Evolutionary conservation across 2,329 filamentous ascomycete genomes (phyloP).

Genomic region (Colletotrichum plurivorum): DNA sequence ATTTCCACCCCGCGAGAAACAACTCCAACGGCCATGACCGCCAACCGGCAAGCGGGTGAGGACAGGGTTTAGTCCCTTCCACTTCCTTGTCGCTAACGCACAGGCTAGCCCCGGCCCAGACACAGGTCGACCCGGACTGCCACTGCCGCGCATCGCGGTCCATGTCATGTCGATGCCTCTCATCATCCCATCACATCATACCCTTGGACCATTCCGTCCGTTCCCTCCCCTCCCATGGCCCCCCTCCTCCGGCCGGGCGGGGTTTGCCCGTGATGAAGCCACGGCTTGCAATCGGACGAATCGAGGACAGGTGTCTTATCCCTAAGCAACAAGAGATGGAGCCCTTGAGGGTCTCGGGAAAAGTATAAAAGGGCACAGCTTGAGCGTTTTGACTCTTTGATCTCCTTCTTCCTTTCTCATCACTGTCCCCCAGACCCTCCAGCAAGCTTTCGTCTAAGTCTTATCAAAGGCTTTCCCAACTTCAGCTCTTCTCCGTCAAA

Average conservation of each 20-base stretch:
- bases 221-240: slow-evolving; percentile 40
- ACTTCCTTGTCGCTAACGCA: slow-evolving; percentile 38
- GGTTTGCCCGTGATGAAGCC: slow-evolving; percentile 48
- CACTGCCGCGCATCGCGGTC: slow-evolving; percentile 43
- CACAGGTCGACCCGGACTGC: slow-evolving; percentile 46
- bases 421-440: slow-evolving; percentile 35
- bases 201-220: slow-evolving; percentile 48
- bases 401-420: slow-evolving; percentile 69
- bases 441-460: slow-evolving; percentile 43
- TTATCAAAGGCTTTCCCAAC: slow-evolving; percentile 35
- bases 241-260: slow-evolving; percentile 51
- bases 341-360: slow-evolving; percentile 58
- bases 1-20: slow-evolving; percentile 19
- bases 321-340: slow-evolving; percentile 49
- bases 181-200: slow-evolving; percentile 51
- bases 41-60: slow-evolving; percentile 28
- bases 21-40: neutral
- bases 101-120: slow-evolving; percentile 38
- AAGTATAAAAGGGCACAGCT: slow-evolving; percentile 74
- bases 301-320: slow-evolving; percentile 60
- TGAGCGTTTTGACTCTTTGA: slow-evolving; percentile 59
- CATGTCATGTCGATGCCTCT: slow-evolving; percentile 35
- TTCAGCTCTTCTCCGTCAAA: slow-evolving; percentile 7
- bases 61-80: slow-evolving; percentile 35
- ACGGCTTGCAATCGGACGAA: slow-evolving; percentile 55